Base-by-base conservation (phyloP, 257 asterid species). In the Perilla frutescens region DNA sequence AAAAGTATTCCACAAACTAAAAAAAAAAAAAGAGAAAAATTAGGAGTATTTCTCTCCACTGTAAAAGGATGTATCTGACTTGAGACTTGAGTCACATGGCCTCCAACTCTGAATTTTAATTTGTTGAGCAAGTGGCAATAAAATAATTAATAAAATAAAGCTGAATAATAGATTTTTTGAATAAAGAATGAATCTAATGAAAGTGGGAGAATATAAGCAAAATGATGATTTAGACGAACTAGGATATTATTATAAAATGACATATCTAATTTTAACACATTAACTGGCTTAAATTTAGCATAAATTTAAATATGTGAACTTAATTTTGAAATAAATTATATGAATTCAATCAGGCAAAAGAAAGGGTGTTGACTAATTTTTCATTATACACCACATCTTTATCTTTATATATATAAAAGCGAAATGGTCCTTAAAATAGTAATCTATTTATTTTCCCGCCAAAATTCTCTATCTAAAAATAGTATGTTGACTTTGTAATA, bases 41-140 rank as follows among this genome's bases (percentile, higher is more conserved):
- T 53, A 10, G 26, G 9, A 41, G 36, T 43, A 57, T 4, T 58
- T 8, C 50, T 72, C 56, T 4, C 64, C 62, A 72, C 55, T 47
- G 53, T 1, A 36, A 45, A 44, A 43, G 54, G 48, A 26, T 4
- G 57, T 7, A 32, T 34, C 61, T 31, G 3, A 66, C 40, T 51
- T 37, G 10, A 56, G 15, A 6, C 26, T 20, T 20, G 37, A 2
- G 37, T 34, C 37, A 34, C 71, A 63, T 63, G 47, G 37, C 41
- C 8, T 2, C 66, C 62, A 51, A 26, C 53, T 53, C 3, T 37
- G 50, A 62, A 5, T 60, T 5, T 32, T 34, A 36, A 49, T 49
- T 48, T 48, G 57, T 15, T 40, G 65, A 26, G 8, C 5, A 68
- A 43, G 55, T 57, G 51, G 34, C 66, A 4, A 13, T 36, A 4